Evolutionary conservation across 345 rosid genomes (phyloP).

Genomic region (Mallotus nudiflorus): DNA sequence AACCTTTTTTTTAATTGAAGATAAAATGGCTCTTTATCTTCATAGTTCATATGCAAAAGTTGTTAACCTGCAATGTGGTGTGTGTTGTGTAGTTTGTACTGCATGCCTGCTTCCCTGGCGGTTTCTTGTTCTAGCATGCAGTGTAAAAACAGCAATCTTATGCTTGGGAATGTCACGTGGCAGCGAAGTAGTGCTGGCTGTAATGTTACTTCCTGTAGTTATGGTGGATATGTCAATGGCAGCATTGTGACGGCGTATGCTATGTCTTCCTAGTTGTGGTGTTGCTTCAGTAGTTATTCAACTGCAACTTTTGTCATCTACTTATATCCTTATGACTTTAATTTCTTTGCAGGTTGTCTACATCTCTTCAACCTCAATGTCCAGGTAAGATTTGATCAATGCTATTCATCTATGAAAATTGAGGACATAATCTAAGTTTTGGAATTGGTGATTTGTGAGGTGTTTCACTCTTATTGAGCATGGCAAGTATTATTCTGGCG

Average conservation of each 20-base stretch:
- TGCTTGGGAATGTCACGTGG: slow-evolving; percentile 72
- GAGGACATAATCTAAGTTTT: background rate
- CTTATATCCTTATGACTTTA: background rate
- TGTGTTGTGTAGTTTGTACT: slow-evolving; percentile 63
- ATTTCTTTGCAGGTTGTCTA: slow-evolving; percentile 59
- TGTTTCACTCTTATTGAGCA: background rate
- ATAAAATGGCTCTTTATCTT: background rate
- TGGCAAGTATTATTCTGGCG: background rate
- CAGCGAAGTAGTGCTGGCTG: slow-evolving; percentile 88
- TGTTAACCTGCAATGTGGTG: slow-evolving; percentile 12
- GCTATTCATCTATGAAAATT: background rate
- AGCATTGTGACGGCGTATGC: slow-evolving; percentile 68
- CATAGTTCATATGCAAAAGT: slow-evolving; percentile 10
- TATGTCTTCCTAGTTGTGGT: slow-evolving; percentile 8
- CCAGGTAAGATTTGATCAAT: slow-evolving; percentile 56
- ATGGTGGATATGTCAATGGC: slow-evolving; percentile 78
- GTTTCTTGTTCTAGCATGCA: slow-evolving; percentile 98
- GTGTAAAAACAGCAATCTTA: slow-evolving; percentile 76
- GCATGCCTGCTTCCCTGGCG: slow-evolving; percentile 81
- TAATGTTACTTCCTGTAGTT: slow-evolving; percentile 75
- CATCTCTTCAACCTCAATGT: slow-evolving; percentile 83
- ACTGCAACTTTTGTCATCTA: background rate
- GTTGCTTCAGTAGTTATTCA: background rate
- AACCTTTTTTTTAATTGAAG: slow-evolving; percentile 5
- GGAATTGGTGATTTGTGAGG: background rate